These are phyloP conservation scores for Leptographium radiaticola DNA, from an alignment of 2,329 filamentous ascomycete genomes.

Conservation along the genomic window DNA sequence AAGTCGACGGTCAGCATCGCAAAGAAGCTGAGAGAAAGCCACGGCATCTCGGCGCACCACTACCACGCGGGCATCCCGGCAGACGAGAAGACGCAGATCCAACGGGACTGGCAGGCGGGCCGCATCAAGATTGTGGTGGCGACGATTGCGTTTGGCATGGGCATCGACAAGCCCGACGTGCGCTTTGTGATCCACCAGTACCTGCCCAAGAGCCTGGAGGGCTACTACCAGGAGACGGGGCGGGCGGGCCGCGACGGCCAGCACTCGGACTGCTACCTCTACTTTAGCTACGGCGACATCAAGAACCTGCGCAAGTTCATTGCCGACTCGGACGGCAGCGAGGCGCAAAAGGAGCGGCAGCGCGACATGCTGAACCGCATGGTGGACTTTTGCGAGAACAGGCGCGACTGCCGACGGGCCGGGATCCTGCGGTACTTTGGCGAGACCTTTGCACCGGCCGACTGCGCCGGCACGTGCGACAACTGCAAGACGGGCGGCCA, in stretches of 20 bases:
- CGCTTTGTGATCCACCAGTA: slow-evolving; percentile 92
- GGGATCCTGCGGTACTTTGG: slow-evolving; percentile 92
- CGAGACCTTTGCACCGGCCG: slow-evolving; percentile 59
- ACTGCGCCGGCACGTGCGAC: slow-evolving; percentile 71
- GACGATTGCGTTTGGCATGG: slow-evolving; percentile 98
- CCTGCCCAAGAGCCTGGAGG: slow-evolving; percentile 88
- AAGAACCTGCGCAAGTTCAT: slow-evolving; percentile 68
- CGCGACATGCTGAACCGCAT: slow-evolving; percentile 75
- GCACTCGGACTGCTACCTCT: slow-evolving; percentile 78
- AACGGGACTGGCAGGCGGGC: slow-evolving; percentile 72
- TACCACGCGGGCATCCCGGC: slow-evolving; percentile 74
- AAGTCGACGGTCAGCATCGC: slow-evolving; percentile 75
- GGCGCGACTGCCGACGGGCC: slow-evolving; percentile 71
- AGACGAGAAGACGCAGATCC: slow-evolving; percentile 54
- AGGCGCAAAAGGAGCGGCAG: slow-evolving; percentile 70
- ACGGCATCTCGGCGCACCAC: slow-evolving; percentile 61
- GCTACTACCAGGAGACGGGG: slow-evolving; percentile 97
- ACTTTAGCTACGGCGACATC: slow-evolving; percentile 71
- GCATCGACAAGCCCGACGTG: slow-evolving; percentile 96
- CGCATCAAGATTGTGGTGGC: slow-evolving; percentile 81
- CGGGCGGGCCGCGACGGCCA: slow-evolving; percentile 86
- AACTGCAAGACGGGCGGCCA: slow-evolving; percentile 66
- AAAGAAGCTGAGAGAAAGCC: slow-evolving; percentile 42
- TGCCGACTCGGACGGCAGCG: slow-evolving; percentile 61
- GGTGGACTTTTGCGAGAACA: slow-evolving; percentile 80